phyloP scores from a whole-genome alignment of 1,284 basidiomycete species.

The Schizophyllum commune region DNA sequence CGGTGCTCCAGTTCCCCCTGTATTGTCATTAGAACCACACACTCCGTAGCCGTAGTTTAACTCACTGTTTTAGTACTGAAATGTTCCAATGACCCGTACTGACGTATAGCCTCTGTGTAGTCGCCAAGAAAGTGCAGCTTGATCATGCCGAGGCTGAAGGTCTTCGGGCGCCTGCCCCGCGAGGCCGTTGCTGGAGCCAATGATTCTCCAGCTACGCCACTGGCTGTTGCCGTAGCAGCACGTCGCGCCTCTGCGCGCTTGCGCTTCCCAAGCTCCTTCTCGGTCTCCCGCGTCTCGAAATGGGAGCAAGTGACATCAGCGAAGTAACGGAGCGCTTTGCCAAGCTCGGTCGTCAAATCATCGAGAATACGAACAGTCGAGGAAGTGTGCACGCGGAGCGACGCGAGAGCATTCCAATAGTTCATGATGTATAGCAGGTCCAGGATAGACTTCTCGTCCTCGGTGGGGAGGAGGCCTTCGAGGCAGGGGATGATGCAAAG shows the following conservation, averaged over 20 bases:
- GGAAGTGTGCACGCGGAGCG: slow-evolving; percentile 20
- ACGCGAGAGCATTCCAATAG: slow-evolving; percentile 25
- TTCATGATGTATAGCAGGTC: slow-evolving; percentile 16
- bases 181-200: too few species aligned
- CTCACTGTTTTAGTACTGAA: background rate
- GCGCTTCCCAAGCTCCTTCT: slow-evolving; percentile 11
- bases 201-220: slow-evolving; percentile 9
- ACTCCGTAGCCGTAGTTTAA: too few species aligned
- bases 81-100: background rate
- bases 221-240: background rate
- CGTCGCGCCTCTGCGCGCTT: slow-evolving; percentile 10
- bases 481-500: slow-evolving; percentile 28
- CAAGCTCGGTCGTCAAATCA: too few species aligned
- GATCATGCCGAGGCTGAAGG: background rate
- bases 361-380: too few species aligned
- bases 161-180: slow-evolving; percentile 1
- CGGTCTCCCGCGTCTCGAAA: slow-evolving; percentile 14
- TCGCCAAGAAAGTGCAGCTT: background rate
- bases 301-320: slow-evolving; percentile 8
- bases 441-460: slow-evolving; percentile 15
- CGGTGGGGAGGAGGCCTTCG: slow-evolving; percentile 17
- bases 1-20: slow-evolving; percentile 20
- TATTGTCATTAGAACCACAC: slow-evolving; percentile 1
- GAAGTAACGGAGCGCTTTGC: slow-evolving; percentile 14
- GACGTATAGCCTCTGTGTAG: background rate